Base-by-base conservation (phyloP, 331 rosid genomes). In the Arachis monticola region DNA sequence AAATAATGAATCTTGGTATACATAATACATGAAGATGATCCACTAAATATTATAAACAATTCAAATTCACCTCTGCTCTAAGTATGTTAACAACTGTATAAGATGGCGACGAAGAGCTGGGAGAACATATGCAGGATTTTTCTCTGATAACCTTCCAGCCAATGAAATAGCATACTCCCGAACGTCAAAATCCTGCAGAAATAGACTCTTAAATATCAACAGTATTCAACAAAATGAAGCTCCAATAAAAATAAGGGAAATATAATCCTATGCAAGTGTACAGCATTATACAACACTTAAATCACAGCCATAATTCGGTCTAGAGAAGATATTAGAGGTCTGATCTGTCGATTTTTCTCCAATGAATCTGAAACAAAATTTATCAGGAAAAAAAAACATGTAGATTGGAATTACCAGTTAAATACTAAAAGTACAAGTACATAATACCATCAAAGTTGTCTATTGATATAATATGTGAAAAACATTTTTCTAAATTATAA, bases 101-200 rank as follows among this genome's bases (percentile, higher is more conserved):
- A 94, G 97, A 88, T 94, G 95, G 55, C 99, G 96, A 67, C 99
- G 99, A 82, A 95, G 99, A 9, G 99, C 97, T 41, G 99, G 97
- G 81, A 95, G 97, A 86, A 92, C 97, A 67, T 95, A 95, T 50
- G 99, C 99, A 80, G 99, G 99, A 85, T 95, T 95, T 80, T 92
- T 95, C 84, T 90, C 97, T 0, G 99, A 92, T 73, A 95, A 79
- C 85, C 99, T 90, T 80, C 99, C 99, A 81, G 99, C 92, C 77
- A 95, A 79, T 69, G 97, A 92, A 77, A 95, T 95, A 51, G 97
- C 89, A 81, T 87, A 90, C 85, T 90, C 99, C 8, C 99, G 90
- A 72, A 95, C 99, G 66, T 90, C 97, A 88, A 92, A 92, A 88
- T 95, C 97, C 99, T 95, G 79, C 77, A 78, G 57, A 75, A 71